These are phyloP conservation scores for Inga oerstediana DNA, from an alignment of 306 rosid genomes.

Conservation along the genomic window DNA sequence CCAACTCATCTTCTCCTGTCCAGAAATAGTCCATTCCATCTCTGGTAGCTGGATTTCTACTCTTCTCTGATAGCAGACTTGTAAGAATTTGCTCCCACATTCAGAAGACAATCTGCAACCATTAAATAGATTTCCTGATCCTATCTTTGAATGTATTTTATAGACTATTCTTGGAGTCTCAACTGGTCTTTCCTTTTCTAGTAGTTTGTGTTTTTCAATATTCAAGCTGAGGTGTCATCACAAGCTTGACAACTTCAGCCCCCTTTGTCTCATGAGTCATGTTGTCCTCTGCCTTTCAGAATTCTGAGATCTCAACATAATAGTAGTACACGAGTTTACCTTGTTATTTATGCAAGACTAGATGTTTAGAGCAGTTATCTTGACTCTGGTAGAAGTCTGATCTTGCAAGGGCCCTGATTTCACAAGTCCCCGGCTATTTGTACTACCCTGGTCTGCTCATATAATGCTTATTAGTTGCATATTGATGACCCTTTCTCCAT, in stretches of 20 bases:
- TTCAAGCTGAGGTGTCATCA: background rate
- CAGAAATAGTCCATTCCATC: background rate
- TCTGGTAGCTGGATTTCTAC: background rate
- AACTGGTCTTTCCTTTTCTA: background rate
- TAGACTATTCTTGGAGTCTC: background rate
- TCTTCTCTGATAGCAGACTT: background rate
- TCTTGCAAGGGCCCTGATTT: background rate
- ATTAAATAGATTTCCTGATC: conserved; percentile 4
- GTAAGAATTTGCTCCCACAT: background rate
- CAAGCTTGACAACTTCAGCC: no score
- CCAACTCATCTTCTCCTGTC: background rate
- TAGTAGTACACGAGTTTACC: background rate
- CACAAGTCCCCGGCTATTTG: background rate
- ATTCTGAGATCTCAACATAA: background rate
- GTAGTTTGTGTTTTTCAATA: background rate
- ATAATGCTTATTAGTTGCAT: background rate
- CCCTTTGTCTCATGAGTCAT: background rate
- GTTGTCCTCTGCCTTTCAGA: background rate
- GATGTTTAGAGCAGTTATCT: background rate
- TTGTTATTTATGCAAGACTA: background rate
- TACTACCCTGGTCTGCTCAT: conserved; percentile 4
- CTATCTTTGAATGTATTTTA: background rate
- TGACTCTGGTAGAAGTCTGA: conserved; percentile 8
- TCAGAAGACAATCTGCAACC: background rate
- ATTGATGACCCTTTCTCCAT: background rate